phyloP scores from a whole-genome alignment of 2,329 filamentous ascomycete genomes.

The Mariannaea elegans region DNA sequence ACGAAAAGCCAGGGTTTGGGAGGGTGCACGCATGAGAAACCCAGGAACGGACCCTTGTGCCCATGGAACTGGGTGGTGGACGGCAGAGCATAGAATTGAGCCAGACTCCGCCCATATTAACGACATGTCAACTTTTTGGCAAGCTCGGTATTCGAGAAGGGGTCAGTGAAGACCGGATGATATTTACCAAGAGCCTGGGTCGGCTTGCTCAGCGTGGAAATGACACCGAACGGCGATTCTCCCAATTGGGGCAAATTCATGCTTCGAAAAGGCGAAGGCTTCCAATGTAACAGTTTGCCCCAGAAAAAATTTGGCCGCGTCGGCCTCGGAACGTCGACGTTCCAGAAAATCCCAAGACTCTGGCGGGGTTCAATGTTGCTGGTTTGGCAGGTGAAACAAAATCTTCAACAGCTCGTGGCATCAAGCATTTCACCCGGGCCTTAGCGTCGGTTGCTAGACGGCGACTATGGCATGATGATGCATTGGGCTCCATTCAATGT shows the following conservation, averaged over 20 bases:
- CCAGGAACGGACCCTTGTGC: slow-evolving; percentile 6
- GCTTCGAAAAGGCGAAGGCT: slow-evolving; percentile 1
- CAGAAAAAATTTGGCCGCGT: slow-evolving; percentile 25
- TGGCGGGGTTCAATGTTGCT: slow-evolving; percentile 21
- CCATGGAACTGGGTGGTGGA: slow-evolving; percentile 19
- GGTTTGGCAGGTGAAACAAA: slow-evolving; percentile 32
- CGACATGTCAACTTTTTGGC: slow-evolving; percentile 18
- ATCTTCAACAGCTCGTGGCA: slow-evolving; percentile 25
- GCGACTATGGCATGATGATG: slow-evolving; percentile 21
- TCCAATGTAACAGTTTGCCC: slow-evolving; percentile 23
- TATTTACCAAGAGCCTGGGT: slow-evolving; percentile 35
- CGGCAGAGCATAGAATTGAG: slow-evolving; percentile 36
- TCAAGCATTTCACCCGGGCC: slow-evolving; percentile 23
- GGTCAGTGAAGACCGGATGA: slow-evolving; percentile 20
- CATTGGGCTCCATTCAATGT: slow-evolving; percentile 23
- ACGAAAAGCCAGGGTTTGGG: slow-evolving; percentile 30
- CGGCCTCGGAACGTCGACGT: slow-evolving; percentile 31
- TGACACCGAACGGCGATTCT: slow-evolving; percentile 28
- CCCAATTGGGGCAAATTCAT: slow-evolving; percentile 29
- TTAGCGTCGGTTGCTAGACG: slow-evolving; percentile 18
- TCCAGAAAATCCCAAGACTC: slow-evolving; percentile 39
- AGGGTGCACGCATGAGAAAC: background rate
- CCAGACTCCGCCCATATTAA: slow-evolving; percentile 20
- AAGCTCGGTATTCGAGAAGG: slow-evolving; percentile 16
- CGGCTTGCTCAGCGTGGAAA: slow-evolving; percentile 32